These are phyloP conservation scores for Alisma plantagoaquatica DNA, from an alignment of 106 monocot species.

Conservation along the genomic window DNA sequence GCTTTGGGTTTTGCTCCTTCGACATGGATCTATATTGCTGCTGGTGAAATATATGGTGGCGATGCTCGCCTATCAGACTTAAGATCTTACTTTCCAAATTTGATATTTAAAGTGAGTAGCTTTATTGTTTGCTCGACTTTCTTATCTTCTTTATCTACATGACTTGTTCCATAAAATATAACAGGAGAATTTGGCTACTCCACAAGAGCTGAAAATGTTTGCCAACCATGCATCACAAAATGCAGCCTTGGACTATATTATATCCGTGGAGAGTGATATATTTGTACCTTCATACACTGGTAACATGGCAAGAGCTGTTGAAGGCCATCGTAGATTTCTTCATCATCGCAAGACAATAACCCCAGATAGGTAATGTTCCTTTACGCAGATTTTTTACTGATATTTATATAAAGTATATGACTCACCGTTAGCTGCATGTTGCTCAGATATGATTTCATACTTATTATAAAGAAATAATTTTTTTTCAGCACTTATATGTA, in stretches of 20 bases:
- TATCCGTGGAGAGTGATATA: slow-evolving; percentile 94
- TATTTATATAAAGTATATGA: too few relatives aligned
- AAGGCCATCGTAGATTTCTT: slow-evolving; percentile 92
- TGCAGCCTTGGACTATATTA: slow-evolving; percentile 90
- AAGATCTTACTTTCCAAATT: slow-evolving; percentile 66
- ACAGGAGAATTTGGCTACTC: slow-evolving; percentile 73
- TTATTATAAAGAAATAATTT: too few relatives aligned
- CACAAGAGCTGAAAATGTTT: slow-evolving; percentile 57
- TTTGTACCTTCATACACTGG: slow-evolving; percentile 89
- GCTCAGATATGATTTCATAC: too few relatives aligned
- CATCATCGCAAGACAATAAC: slow-evolving; percentile 81
- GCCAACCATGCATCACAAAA: slow-evolving; percentile 65
- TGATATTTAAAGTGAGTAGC: slow-evolving; percentile 70
- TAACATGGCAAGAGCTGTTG: slow-evolving; percentile 98
- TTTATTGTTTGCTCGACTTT: too few relatives aligned
- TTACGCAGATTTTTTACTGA: too few relatives aligned
- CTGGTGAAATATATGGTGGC: slow-evolving; percentile 90
- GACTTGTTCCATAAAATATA: too few relatives aligned
- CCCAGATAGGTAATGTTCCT: slow-evolving; percentile 65
- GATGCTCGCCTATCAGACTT: slow-evolving; percentile 50
- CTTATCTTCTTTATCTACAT: too few relatives aligned
- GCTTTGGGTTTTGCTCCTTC: slow-evolving; percentile 72
- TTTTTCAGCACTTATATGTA: too few relatives aligned
- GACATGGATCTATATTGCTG: slow-evolving; percentile 80
- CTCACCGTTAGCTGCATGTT: too few relatives aligned